phyloP scores from a whole-genome alignment of 495 filamentous ascomycete species.

The Hypoxylon lienhwacheense region DNA sequence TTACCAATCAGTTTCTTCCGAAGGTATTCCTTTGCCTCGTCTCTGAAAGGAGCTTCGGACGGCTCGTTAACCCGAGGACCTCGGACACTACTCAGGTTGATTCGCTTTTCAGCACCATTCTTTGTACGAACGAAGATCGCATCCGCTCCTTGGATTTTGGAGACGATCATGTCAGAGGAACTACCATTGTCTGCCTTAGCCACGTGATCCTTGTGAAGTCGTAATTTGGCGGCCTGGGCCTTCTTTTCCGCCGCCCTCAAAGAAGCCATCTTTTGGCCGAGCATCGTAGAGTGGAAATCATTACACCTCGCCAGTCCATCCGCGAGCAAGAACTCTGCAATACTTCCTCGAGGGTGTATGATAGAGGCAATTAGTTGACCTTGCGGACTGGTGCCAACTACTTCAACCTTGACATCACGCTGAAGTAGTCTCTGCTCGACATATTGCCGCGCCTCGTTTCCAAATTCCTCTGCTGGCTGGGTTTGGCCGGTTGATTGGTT shows the following conservation, averaged over 20 bases:
- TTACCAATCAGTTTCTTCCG: constrained; percentile 95
- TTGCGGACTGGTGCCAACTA: constrained; percentile 86
- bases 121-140: constrained; percentile 84
- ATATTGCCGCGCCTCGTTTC: constrained; percentile 80
- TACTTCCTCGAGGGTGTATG: constrained; percentile 85
- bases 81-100: constrained; percentile 88
- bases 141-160: constrained; percentile 84
- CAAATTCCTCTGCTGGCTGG: constrained; percentile 82
- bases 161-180: constrained; percentile 76
- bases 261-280: constrained; percentile 81
- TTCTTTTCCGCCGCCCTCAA: constrained; percentile 85
- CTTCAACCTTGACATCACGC: constrained; percentile 74
- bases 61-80: constrained; percentile 71
- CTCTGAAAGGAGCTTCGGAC: constrained; percentile 74
- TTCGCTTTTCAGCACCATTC: constrained; percentile 80
- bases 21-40: constrained; percentile 94
- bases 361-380: constrained; percentile 78
- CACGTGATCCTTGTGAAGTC: constrained; percentile 77
- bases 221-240: constrained; percentile 72
- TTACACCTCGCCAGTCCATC: constrained; percentile 88
- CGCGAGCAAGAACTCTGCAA: constrained; percentile 83
- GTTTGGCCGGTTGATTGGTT: constrained; percentile 74
- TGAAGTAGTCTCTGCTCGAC: constrained; percentile 84
- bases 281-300: constrained; percentile 88
- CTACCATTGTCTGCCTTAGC: constrained; percentile 58